Evolutionary conservation across 2,329 filamentous ascomycete species (phyloP).

Genomic region (Fusarium xylarioides): DNA sequence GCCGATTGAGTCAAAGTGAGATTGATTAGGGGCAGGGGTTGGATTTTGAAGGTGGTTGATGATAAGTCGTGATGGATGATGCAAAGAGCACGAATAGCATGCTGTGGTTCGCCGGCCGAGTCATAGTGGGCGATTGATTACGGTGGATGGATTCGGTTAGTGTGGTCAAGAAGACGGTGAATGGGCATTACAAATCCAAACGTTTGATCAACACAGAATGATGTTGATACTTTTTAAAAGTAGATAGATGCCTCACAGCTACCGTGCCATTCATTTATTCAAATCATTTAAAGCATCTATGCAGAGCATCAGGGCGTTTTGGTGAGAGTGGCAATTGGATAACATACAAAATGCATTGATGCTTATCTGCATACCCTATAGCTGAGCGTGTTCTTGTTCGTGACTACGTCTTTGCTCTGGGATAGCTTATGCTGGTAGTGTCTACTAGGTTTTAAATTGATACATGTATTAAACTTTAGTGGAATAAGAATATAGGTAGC

Average conservation of each 20-base stretch:
- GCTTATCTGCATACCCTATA: not conserved
- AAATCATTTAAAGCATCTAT: not conserved
- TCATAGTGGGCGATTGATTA: constrained; percentile 17
- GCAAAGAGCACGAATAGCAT: constrained; percentile 30
- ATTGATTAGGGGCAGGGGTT: not conserved
- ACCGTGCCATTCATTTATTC: too few relatives aligned
- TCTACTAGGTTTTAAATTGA: not conserved
- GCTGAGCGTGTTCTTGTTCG: accelerated
- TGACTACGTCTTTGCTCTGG: not conserved
- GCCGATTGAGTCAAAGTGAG: constrained; percentile 33
- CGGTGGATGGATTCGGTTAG: constrained; percentile 27
- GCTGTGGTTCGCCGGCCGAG: constrained; percentile 35
- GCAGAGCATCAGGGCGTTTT: not conserved
- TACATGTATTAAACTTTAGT: accelerated
- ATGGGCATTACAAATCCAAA: constrained; percentile 6
- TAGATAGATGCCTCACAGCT: not conserved
- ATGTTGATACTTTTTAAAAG: not conserved
- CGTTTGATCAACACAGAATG: not conserved
- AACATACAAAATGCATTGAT: too few relatives aligned
- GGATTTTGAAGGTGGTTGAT: not conserved
- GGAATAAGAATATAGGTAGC: too few relatives aligned
- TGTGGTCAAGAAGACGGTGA: not conserved
- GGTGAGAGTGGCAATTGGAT: not conserved
- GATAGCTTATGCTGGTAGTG: not conserved
- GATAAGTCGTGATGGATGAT: constrained; percentile 36